phyloP scores from a whole-genome alignment of 352 stramenopile species.

The Pythium inflatum region DNA sequence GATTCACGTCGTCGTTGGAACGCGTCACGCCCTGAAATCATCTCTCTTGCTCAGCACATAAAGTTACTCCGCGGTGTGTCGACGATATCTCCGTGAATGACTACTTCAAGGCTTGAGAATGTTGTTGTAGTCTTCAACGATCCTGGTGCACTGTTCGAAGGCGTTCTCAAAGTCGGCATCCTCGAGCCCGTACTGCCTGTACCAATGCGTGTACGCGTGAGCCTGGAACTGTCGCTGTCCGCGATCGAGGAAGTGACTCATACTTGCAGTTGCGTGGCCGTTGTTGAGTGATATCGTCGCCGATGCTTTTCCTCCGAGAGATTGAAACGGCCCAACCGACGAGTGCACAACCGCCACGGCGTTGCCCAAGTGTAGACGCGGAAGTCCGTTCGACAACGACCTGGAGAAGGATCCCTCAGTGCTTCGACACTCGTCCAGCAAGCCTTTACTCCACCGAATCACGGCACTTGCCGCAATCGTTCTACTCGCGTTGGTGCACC shows the following conservation, averaged over 20 bases:
- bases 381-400: constrained; percentile 6
- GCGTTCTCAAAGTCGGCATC: constrained; percentile 49
- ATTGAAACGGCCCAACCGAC: constrained; percentile 27
- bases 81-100: neutral
- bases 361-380: constrained; percentile 16
- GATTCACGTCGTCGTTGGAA: constrained; percentile 20
- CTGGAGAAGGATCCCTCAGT: neutral
- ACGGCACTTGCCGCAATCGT: constrained; percentile 10
- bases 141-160: constrained; percentile 43
- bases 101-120: neutral
- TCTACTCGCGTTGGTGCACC: constrained; percentile 6
- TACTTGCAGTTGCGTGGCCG: constrained; percentile 47
- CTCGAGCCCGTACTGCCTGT: constrained; percentile 62
- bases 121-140: constrained; percentile 51
- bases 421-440: neutral
- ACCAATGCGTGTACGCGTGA: constrained; percentile 64
- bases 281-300: constrained; percentile 58
- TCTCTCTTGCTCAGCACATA: constrained; percentile 36
- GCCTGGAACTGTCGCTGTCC: constrained; percentile 51
- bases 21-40: constrained; percentile 29
- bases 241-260: constrained; percentile 46
- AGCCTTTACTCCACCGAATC: neutral
- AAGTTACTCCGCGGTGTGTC: constrained; percentile 10
- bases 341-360: constrained; percentile 15
- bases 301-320: constrained; percentile 27